Conservation (phyloP, 441 rosid genomes). For the Hura crepitans region DNA sequence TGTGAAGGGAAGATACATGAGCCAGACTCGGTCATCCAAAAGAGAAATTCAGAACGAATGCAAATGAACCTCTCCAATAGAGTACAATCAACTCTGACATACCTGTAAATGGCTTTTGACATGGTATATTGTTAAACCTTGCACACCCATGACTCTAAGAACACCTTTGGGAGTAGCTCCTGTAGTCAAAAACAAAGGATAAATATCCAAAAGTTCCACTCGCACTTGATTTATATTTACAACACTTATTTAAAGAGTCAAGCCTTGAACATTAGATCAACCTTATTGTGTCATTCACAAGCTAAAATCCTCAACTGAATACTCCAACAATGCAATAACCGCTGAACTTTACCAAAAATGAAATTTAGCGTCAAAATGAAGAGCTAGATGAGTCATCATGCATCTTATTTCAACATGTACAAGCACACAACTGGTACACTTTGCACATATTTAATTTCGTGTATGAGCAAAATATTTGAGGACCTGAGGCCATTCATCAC, state of each 20-base stretch:
- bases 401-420: neutral
- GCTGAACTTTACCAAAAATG: neutral
- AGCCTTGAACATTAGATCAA: neutral
- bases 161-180: conserved; percentile 99
- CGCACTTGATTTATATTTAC: neutral
- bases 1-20: conserved; percentile 5
- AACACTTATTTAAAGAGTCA: neutral
- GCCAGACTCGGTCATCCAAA: conserved; percentile 2
- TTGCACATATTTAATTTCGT: too few relatives aligned
- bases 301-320: neutral
- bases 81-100: conserved; percentile 12
- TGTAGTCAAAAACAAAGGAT: conserved; percentile 25
- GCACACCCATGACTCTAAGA: conserved; percentile 97
- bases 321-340: neutral
- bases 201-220: neutral
- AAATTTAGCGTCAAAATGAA: neutral
- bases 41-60: neutral
- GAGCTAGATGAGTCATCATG: neutral
- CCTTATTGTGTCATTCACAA: neutral
- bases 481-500: neutral
- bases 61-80: neutral
- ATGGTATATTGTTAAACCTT: conserved; percentile 92
- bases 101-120: conserved; percentile 99
- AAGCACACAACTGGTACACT: too few relatives aligned
- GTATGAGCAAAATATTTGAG: neutral